Evolutionary conservation across 208 protist genomes (phyloP).

Genomic region (Acanthamoeba royreba): DNA sequence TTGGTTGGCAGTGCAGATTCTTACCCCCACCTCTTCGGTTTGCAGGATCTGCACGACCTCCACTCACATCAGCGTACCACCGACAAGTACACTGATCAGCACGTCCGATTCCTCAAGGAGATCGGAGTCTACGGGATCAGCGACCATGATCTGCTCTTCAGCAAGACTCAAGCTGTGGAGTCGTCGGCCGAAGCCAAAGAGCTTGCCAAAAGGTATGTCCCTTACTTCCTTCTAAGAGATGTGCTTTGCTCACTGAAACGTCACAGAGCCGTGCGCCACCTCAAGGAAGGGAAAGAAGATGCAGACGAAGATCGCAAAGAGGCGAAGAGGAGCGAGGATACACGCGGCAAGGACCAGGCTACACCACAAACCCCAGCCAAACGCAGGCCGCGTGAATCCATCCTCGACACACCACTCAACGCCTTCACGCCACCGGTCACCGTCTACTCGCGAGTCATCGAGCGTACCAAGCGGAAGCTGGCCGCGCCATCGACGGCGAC

Average conservation of each 20-base stretch:
- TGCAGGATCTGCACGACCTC: slow-evolving; percentile 32
- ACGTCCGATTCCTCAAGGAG: slow-evolving; percentile 12
- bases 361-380: background rate
- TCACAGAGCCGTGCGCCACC: no score
- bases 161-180: slow-evolving; percentile 43
- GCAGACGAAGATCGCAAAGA: no score
- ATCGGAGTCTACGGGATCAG: slow-evolving; percentile 56
- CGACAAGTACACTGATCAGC: slow-evolving; percentile 30
- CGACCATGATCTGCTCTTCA: slow-evolving; percentile 68
- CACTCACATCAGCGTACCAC: slow-evolving; percentile 57
- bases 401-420: background rate
- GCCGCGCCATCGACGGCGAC: background rate
- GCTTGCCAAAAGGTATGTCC: background rate
- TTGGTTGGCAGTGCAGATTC: no score
- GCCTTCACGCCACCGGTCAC: background rate
- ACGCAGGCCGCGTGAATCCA: background rate
- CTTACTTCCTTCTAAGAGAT: no score
- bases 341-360: background rate
- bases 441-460: background rate
- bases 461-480: background rate
- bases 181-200: slow-evolving; percentile 18
- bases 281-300: no score
- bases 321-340: no score
- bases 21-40: no score
- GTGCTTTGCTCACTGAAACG: no score